These are phyloP conservation scores for Erodium maritimum DNA, from an alignment of 345 rosid species.

Conservation along the genomic window DNA sequence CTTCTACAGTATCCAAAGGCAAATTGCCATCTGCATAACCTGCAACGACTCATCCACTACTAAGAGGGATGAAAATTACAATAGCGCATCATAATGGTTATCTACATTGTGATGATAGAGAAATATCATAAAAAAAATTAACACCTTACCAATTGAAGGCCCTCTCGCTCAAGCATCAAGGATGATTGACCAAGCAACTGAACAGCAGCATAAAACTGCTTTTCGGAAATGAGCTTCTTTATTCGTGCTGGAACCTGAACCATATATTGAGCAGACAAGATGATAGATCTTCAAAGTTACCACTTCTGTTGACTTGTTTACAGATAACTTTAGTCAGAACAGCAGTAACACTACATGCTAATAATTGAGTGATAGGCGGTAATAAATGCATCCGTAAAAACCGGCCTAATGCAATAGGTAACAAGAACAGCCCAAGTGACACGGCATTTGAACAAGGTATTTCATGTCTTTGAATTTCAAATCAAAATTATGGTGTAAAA, in stretches of 20 bases:
- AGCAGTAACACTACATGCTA: too few relatives aligned
- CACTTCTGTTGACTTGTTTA: not conserved
- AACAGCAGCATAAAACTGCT: constrained; percentile 85
- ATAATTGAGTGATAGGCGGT: not conserved
- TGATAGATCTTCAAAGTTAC: not conserved
- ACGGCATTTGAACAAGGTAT: not conserved
- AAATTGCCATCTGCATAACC: too few relatives aligned
- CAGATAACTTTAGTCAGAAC: too few relatives aligned
- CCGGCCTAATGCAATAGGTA: not conserved
- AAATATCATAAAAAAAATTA: constrained; percentile 4
- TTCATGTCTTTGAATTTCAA: not conserved
- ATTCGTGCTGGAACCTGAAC: constrained; percentile 75
- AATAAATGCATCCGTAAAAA: not conserved
- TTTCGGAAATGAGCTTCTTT: constrained; percentile 81
- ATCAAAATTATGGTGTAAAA: not conserved
- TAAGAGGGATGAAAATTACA: not conserved
- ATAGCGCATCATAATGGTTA: too few relatives aligned
- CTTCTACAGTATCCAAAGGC: too few relatives aligned
- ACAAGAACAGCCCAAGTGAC: not conserved
- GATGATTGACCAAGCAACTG: constrained; percentile 73
- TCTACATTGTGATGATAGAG: too few relatives aligned
- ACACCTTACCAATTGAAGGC: constrained; percentile 73
- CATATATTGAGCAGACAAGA: constrained; percentile 7
- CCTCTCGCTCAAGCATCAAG: constrained; percentile 95
- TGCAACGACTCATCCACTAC: too few relatives aligned